phyloP scores from a whole-genome alignment of 805 yeast genomes.

The Nakazawaea ernobii region DNA sequence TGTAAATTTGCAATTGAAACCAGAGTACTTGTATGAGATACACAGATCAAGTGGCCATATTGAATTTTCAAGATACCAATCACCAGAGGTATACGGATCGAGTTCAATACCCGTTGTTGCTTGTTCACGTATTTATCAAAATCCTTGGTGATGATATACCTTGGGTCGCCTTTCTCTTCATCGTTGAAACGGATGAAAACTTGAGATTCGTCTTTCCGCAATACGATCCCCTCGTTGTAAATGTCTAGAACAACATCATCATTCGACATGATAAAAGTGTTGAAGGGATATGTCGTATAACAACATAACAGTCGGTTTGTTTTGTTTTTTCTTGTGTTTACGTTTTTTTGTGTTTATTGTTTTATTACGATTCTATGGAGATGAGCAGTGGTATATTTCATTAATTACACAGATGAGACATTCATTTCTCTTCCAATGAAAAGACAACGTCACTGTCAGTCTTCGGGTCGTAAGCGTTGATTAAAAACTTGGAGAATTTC shows the following conservation, averaged over 20 bases:
- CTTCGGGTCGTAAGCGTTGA: conserved; percentile 71
- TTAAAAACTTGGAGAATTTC: conserved; percentile 75
- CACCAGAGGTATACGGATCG: conserved; percentile 5
- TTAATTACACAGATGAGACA: neutral
- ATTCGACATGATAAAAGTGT: neutral
- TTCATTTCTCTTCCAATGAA: conserved; percentile 43
- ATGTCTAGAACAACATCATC: neutral
- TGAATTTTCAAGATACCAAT: conserved; percentile 14
- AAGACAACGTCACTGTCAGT: conserved; percentile 48
- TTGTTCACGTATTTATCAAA: neutral
- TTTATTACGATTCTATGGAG: too few relatives aligned
- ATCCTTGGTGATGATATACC: neutral
- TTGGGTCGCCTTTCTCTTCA: neutral
- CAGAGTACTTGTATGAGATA: conserved; percentile 8
- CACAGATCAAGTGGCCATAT: conserved; percentile 16
- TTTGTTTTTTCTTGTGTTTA: neutral
- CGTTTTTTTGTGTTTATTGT: too few relatives aligned
- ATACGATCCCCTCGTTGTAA: neutral
- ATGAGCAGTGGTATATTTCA: neutral
- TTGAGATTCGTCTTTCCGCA: neutral
- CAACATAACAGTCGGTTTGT: neutral
- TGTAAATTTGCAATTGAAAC: conserved; percentile 4
- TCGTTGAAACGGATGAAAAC: neutral
- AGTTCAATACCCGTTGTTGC: neutral
- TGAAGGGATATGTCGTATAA: neutral